Evolutionary conservation across 345 rosid species (phyloP), one percentile per base, ranked within the genome.

Genomic region (Anacardium occidentale): DNA sequence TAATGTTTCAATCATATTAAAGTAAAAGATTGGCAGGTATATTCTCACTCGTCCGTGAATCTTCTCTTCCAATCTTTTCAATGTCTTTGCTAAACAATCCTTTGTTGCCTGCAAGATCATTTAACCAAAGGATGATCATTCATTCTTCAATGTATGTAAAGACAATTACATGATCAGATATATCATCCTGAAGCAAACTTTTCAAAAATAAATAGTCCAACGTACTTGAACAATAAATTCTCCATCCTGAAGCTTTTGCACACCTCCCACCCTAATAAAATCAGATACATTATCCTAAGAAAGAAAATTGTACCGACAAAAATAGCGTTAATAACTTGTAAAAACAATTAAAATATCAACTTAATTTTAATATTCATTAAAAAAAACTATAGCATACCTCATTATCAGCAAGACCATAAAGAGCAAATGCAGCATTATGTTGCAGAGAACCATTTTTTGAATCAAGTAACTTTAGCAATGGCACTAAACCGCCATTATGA

Each of bases 391-490:
- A 80, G 10, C 58, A 63, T 79, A 93, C 99, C 99, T 96, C 98
- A 80, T 96, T 96, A 74, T 96, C 99, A 50, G 97, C 98, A 72
- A 96, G 97, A 63, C 99, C 99, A 81, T 93, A 96, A 45, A 96
- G 91, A 75, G 99, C 94, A 90, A 96, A 96, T 22, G 99, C 99
- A 52, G 97, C 99, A 85, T 93, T 96, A 71, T 96, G 99, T 81
- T 96, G 99, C 87, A 96, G 81, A 62, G 97, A 96, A 66, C 98
- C 98, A 83, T 90, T 91, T 83, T 87, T 96, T 60, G 98, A 93
- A 85, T 93, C 98, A 25, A 96, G 90, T 80, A 96, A 97, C 90
- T 90, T 93, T 74, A 96, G 72, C 72, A 96, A 77, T 69, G 99
- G 98, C 75, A 79, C 79, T 72, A 96, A 81, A 61, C 99, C 98